Conservation (phyloP, 257 asterid genomes). For the Solanum raphanifolium region DNA sequence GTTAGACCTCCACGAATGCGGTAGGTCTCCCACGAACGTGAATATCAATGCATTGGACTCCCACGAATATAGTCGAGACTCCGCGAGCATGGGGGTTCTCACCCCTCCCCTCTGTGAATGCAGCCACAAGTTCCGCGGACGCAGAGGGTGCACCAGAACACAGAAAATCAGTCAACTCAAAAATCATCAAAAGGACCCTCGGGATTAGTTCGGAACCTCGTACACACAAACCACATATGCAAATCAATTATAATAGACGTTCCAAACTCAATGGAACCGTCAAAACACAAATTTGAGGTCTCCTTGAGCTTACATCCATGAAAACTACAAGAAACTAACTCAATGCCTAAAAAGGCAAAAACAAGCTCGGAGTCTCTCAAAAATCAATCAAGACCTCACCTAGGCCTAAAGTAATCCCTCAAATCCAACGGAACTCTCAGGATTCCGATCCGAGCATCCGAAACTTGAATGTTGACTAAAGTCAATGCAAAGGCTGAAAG, state of each 20-base stretch:
- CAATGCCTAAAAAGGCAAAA: neutral
- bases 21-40: neutral
- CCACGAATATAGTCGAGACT: too few relatives aligned
- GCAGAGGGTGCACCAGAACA: neutral
- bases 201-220: too few relatives aligned
- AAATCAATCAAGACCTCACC: neutral
- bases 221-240: neutral
- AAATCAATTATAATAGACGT: neutral
- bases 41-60: neutral
- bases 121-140: neutral
- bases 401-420: neutral
- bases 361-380: neutral
- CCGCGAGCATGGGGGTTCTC: neutral
- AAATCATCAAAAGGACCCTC: neutral
- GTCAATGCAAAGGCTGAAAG: neutral
- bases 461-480: neutral
- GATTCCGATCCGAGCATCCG: too few relatives aligned
- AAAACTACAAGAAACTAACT: neutral
- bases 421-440: neutral
- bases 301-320: neutral
- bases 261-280: neutral
- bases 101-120: neutral
- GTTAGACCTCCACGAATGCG: neutral
- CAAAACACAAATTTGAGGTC: neutral
- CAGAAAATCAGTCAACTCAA: too few relatives aligned